Conservation (phyloP, 768 basidiomycete genomes). For the Tylopilus balloui region DNA sequence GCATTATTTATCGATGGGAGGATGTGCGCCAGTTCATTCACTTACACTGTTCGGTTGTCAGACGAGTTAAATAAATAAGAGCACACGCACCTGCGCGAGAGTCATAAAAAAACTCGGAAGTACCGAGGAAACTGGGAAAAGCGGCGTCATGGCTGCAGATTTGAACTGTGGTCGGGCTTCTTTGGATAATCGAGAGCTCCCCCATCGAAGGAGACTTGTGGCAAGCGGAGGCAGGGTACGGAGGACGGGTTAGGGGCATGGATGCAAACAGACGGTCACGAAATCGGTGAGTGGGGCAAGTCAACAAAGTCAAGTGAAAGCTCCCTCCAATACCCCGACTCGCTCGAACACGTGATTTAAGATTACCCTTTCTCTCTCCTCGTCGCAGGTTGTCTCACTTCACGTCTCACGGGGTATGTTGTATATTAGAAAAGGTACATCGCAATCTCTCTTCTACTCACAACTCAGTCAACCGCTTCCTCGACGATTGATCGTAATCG, state of each 20-base stretch:
- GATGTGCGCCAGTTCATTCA: slow-evolving; percentile 3
- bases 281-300: not conserved
- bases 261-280: not conserved
- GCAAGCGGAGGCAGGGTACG: not conserved
- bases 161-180: slow-evolving; percentile 57
- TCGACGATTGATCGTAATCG: slow-evolving; percentile 26
- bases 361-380: slow-evolving; percentile 3
- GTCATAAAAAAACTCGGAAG: slow-evolving; percentile 65
- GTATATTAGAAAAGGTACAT: too few relatives aligned
- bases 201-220: slow-evolving; percentile 15
- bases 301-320: not conserved
- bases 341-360: too few relatives aligned
- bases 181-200: slow-evolving; percentile 35
- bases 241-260: slow-evolving; percentile 11
- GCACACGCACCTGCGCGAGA: slow-evolving; percentile 55
- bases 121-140: slow-evolving; percentile 44
- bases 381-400: not conserved
- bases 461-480: slow-evolving; percentile 4
- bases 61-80: slow-evolving; percentile 1
- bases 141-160: slow-evolving; percentile 56
- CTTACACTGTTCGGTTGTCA: slow-evolving; percentile 26
- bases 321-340: too few relatives aligned
- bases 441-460: slow-evolving; percentile 1
- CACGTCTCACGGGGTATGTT: too few relatives aligned
- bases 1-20: slow-evolving; percentile 6